Evolutionary conservation across 305 asterid genomes (phyloP).

Genomic region (Petunia hybrid): DNA sequence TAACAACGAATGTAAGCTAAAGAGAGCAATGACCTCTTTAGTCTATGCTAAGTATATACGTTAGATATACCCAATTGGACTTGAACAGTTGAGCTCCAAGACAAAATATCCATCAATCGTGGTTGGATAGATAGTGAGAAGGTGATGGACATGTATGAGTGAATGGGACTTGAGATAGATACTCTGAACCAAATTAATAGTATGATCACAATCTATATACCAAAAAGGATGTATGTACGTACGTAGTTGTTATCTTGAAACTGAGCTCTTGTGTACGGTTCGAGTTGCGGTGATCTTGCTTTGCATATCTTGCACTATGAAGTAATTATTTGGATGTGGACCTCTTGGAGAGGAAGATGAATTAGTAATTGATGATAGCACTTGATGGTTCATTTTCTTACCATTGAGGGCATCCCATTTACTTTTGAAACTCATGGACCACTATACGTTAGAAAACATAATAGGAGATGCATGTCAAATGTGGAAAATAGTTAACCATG

Average conservation of each 20-base stretch:
- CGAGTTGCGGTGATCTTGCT: not conserved
- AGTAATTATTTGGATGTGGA: not conserved
- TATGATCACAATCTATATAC: conserved; percentile 28
- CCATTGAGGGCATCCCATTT: too few species aligned
- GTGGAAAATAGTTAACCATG: not conserved
- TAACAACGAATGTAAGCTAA: not conserved
- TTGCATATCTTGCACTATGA: not conserved
- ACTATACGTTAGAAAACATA: not conserved
- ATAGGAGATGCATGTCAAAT: not conserved
- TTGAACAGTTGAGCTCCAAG: not conserved
- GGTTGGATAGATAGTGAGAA: not conserved
- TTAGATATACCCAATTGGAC: too few species aligned
- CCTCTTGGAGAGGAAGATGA: not conserved
- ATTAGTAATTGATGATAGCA: too few species aligned
- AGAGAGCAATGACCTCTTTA: not conserved
- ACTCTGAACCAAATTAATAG: conserved; percentile 26
- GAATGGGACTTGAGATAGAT: conserved; percentile 35
- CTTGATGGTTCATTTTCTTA: too few species aligned
- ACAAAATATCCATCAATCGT: not conserved
- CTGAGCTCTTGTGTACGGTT: not conserved
- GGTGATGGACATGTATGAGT: not conserved
- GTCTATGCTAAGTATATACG: too few species aligned
- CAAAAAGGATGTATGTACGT: not conserved
- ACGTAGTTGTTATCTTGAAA: conserved; percentile 25
- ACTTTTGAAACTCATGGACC: not conserved